phyloP scores from a whole-genome alignment of 2,329 filamentous ascomycete species.

The Sporothrix protearum region DNA sequence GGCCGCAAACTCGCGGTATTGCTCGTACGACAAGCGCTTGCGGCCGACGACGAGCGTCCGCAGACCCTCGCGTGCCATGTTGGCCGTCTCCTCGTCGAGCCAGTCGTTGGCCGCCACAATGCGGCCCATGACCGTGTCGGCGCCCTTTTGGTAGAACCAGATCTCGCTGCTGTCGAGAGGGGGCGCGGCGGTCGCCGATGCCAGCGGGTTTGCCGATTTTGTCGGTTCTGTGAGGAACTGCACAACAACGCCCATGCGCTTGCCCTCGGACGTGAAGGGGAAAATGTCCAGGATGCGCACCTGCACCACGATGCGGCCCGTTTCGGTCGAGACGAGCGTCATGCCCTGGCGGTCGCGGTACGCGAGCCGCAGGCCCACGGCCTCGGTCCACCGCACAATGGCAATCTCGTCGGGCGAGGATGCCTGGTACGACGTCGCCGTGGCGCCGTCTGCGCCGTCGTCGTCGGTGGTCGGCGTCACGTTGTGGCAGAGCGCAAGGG shows the following conservation, averaged over 20 bases:
- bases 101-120: conserved; percentile 97
- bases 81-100: conserved; percentile 98
- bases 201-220: too few species aligned
- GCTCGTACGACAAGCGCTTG: conserved; percentile 71
- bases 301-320: conserved; percentile 69
- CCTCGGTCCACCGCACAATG: conserved; percentile 93
- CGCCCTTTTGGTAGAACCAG: conserved; percentile 98
- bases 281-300: conserved; percentile 92
- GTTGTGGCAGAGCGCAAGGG: conserved; percentile 91
- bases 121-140: conserved; percentile 94
- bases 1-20: conserved; percentile 75
- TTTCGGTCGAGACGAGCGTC: conserved; percentile 71
- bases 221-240: conserved; percentile 70
- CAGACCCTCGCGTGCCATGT: conserved; percentile 96
- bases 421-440: conserved; percentile 84
- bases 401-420: conserved; percentile 98
- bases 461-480: conserved; percentile 90
- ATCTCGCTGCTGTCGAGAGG: conserved; percentile 67
- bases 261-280: conserved; percentile 95
- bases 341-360: conserved; percentile 87
- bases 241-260: conserved; percentile 96
- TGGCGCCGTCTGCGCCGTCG: conserved; percentile 61
- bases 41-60: conserved; percentile 93
- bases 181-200: conserved; percentile 42
- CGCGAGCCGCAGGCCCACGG: conserved; percentile 77